Evolutionary conservation across 805 yeast species (phyloP), one percentile per base, ranked within the genome.

Genomic region (Saccharomycodes ludwigii): DNA sequence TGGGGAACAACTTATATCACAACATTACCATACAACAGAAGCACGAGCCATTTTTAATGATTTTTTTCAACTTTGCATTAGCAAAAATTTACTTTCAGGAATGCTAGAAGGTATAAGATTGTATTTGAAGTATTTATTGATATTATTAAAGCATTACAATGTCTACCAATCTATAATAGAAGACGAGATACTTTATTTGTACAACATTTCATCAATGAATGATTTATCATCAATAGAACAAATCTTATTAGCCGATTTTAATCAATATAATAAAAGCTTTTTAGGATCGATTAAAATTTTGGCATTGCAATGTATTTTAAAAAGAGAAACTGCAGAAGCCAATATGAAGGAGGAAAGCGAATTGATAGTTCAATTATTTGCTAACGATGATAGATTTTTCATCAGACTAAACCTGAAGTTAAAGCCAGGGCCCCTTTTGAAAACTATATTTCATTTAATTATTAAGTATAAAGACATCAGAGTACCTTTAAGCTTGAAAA

Each of bases 401-500:
- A n/a, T 18, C 11, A n/a, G n/a, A 4, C 3, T 8, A 5, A 7
- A 8, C 19, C 10, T 19, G 11, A 25, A 9, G 10, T 16, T 25
- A 7, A 25, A 25, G 12, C 19, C 28, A 5, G 6, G 6, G 3
- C 17, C 28, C 18, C 15, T 25, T 16, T 12, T 25, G 4, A 25
- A 25, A 25, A 14, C 17, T 15, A 11, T 25, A 8, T 25, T 25
- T n/a, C 28, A 25, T 25, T 15, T 25, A 4, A 16, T 15, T 9
- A 9, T 19, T 14, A 25, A 25, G 11, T 25, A 15, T 9, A 12
- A 18, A 6, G 19, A 31, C 5, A 39, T 32, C 18, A 50, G 46
- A 35, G 35, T 40, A 3, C 31, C 50, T 10, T 48, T 49, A 28
- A 56, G 53, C 3, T 26, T 54, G 29, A 54, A 54, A 36, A 43